A percentile compares a stretch with the other conserved stretches of the same genome.
Evolutionary conservation across 1,284 basidiomycete genomes (phyloP).

Genomic region (Tranzscheliella williamsii): DNA sequence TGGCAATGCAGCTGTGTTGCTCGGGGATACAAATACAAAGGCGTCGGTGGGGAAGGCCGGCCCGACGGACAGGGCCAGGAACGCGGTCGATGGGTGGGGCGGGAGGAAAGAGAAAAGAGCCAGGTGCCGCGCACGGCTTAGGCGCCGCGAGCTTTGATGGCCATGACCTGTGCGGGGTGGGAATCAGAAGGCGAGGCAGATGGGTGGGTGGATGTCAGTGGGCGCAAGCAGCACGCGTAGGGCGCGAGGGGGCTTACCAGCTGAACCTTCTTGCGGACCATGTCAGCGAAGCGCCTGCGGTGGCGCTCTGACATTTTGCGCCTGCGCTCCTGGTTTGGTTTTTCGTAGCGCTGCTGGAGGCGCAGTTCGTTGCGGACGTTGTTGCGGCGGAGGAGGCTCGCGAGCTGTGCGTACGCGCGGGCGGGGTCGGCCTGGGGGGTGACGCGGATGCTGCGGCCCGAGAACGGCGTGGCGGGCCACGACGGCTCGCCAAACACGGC

Average conservation of each 20-base stretch:
- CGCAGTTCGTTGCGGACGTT: conserved; percentile 53
- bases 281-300: conserved; percentile 56
- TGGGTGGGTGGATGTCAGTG: not conserved
- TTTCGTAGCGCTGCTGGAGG: conserved; percentile 55
- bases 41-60: no score
- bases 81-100: no score
- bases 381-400: conserved; percentile 38
- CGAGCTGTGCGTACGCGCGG: conserved; percentile 31
- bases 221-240: not conserved
- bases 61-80: no score
- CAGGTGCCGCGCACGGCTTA: no score
- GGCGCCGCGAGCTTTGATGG: conserved; percentile 54
- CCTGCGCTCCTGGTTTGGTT: conserved; percentile 56
- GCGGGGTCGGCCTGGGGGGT: conserved; percentile 17
- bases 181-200: not conserved
- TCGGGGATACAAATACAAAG: no score
- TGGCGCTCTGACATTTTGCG: conserved; percentile 57
- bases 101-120: no score
- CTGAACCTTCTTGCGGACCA: conserved; percentile 58
- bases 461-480: conserved; percentile 34
- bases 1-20: no score
- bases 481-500: conserved; percentile 24
- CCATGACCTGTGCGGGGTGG: conserved; percentile 44
- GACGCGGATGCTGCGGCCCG: conserved; percentile 23
- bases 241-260: conserved; percentile 34